Percentiles rank a stretch among this genome's conserved stretches.
Evolutionary conservation across 164 flowering plant species (phyloP).

Genomic region (Dillenia turbinata): DNA sequence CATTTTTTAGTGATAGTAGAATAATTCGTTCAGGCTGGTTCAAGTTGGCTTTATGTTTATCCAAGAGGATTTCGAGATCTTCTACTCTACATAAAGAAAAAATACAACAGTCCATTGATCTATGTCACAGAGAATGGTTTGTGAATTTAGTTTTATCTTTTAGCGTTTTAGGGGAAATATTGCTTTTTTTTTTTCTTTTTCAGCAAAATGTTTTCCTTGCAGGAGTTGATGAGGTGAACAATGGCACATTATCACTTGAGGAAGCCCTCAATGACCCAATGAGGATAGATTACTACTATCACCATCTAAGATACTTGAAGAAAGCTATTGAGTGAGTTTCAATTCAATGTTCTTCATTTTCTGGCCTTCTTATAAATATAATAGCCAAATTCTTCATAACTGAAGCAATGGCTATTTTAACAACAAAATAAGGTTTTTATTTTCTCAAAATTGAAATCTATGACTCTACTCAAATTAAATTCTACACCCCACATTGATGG

Average conservation of each 20-base stretch:
- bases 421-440: too few relatives aligned
- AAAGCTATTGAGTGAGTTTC: slow-evolving; percentile 24
- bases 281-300: slow-evolving; percentile 22
- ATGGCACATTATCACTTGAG: slow-evolving; percentile 8
- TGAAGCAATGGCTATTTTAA: too few relatives aligned
- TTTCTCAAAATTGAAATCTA: too few relatives aligned
- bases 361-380: too few relatives aligned
- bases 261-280: slow-evolving; percentile 18
- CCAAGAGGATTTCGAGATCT: slow-evolving; percentile 43
- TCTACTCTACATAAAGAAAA: slow-evolving; percentile 28
- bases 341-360: too few relatives aligned
- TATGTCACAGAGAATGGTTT: slow-evolving; percentile 63
- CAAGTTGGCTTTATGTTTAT: slow-evolving; percentile 32
- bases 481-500: too few relatives aligned
- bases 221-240: slow-evolving; percentile 15
- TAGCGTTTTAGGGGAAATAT: too few relatives aligned
- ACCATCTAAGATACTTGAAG: slow-evolving; percentile 21
- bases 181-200: not conserved
- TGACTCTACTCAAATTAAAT: too few relatives aligned
- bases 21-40: slow-evolving; percentile 25
- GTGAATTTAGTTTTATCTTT: not conserved
- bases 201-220: slow-evolving; percentile 1
- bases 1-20: too few relatives aligned
- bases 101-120: slow-evolving; percentile 37
- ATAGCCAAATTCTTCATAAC: too few relatives aligned